A percentile compares a stretch with the other conserved stretches of the same genome.
Conservation (phyloP, 2,329 filamentous ascomycete genomes). For the Cadophora luteo-olivacea region DNA sequence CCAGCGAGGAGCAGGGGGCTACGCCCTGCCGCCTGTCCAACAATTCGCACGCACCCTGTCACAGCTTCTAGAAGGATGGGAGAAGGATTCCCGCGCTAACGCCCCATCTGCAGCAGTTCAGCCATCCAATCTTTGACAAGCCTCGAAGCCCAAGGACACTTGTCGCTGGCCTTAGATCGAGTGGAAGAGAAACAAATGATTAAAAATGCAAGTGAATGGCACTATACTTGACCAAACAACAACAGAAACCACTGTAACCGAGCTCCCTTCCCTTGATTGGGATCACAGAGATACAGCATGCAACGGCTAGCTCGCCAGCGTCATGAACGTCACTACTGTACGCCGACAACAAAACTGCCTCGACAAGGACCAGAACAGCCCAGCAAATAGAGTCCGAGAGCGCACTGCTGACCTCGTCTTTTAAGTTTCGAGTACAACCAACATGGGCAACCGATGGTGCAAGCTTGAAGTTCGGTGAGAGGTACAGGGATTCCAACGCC, state of each 20-base stretch:
- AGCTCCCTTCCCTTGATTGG: not conserved
- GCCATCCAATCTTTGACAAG: constrained; percentile 1
- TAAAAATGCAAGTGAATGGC: not conserved
- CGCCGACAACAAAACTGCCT: not conserved
- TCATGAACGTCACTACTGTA: constrained; percentile 6
- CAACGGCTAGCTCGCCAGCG: not conserved
- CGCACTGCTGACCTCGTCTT: constrained; percentile 8
- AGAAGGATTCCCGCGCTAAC: constrained; percentile 2
- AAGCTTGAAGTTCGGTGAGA: constrained; percentile 4
- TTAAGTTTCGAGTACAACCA: not conserved
- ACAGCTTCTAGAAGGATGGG: constrained; percentile 10
- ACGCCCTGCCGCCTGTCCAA: constrained; percentile 12
- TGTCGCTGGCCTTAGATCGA: no score
- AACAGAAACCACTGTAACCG: not conserved
- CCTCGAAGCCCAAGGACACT: not conserved
- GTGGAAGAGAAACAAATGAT: not conserved
- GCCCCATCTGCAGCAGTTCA: not conserved
- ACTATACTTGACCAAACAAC: not conserved
- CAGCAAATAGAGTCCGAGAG: constrained; percentile 8
- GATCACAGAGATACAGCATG: no score
- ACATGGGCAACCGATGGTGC: not conserved
- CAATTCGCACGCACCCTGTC: not conserved
- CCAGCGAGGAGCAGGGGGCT: constrained; percentile 2
- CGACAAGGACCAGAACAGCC: not conserved
- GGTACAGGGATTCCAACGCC: not conserved